Conservation (phyloP, 2,329 filamentous ascomycete species). For the Fonsecaea monophora region DNA sequence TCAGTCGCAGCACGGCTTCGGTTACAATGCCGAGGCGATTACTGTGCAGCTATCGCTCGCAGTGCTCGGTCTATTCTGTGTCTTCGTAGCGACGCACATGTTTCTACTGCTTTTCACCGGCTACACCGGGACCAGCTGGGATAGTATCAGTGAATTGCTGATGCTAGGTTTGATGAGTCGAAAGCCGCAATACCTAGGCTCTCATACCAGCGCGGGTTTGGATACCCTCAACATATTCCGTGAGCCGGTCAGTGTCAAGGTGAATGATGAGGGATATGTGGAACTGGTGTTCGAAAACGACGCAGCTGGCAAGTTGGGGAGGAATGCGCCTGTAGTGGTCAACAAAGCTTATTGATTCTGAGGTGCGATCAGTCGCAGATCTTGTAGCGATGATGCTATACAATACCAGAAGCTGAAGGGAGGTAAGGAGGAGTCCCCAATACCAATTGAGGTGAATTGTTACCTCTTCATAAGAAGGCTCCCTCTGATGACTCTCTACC, state of each 20-base stretch:
- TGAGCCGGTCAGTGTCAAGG: neutral
- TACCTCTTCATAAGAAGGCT: neutral
- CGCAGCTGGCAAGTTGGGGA: neutral
- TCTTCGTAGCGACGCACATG: conserved; percentile 12
- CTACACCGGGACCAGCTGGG: conserved; percentile 21
- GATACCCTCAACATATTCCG: neutral
- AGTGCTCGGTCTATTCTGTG: conserved; percentile 13
- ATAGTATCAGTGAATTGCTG: conserved; percentile 24
- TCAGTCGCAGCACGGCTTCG: conserved; percentile 10
- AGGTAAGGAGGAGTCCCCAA: neutral
- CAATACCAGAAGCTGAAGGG: neutral
- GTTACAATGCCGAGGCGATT: conserved; percentile 12
- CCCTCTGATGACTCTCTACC: neutral
- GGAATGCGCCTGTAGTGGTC: neutral
- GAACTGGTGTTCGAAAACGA: neutral
- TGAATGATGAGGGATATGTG: neutral
- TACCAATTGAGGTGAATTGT: neutral
- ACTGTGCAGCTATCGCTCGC: conserved; percentile 17
- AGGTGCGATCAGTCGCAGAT: neutral
- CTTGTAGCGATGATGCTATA: neutral
- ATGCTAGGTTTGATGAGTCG: conserved; percentile 18
- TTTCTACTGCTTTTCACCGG: conserved; percentile 14
- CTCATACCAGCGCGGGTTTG: neutral
- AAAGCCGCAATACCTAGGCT: neutral
- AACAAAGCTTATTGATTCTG: conserved; percentile 3